phyloP scores from a whole-genome alignment of 768 basidiomycete species.

The Serpula lacrymans region DNA sequence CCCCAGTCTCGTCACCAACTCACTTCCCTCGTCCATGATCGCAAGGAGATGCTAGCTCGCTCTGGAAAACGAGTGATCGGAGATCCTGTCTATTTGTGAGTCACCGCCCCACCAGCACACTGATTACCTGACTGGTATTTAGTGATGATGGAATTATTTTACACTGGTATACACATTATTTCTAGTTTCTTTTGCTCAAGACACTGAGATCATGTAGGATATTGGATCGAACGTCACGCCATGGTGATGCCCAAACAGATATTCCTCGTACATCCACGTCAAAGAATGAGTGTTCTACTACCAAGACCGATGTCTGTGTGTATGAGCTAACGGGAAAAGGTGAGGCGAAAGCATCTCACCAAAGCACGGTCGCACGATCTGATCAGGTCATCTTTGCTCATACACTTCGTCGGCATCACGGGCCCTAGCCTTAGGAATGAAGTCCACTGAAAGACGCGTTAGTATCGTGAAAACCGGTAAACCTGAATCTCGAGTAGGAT shows the following conservation, averaged over 20 bases:
- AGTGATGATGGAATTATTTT: slow-evolving; percentile 26
- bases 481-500: slow-evolving; percentile 15
- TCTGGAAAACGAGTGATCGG: slow-evolving; percentile 23
- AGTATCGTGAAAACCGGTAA: slow-evolving; percentile 4
- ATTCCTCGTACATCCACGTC: too few species aligned
- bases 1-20: too few species aligned
- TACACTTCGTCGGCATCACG: too few species aligned
- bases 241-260: too few species aligned
- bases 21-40: too few species aligned
- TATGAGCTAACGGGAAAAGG: not conserved
- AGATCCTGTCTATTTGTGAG: slow-evolving; percentile 23
- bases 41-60: slow-evolving; percentile 11
- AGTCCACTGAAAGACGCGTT: not conserved
- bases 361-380: not conserved
- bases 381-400: slow-evolving; percentile 1
- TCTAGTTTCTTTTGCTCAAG: not conserved
- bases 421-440: too few species aligned
- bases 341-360: not conserved
- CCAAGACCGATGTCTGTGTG: not conserved
- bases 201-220: not conserved
- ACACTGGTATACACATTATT: slow-evolving; percentile 20
- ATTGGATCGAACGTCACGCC: not conserved
- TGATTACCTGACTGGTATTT: slow-evolving; percentile 6
- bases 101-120: slow-evolving; percentile 1
- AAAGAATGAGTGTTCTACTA: not conserved